Percentiles rank a stretch among this genome's conserved stretches.
Conservation (phyloP, 1,284 basidiomycete species). For the Meira miltonrushii region DNA sequence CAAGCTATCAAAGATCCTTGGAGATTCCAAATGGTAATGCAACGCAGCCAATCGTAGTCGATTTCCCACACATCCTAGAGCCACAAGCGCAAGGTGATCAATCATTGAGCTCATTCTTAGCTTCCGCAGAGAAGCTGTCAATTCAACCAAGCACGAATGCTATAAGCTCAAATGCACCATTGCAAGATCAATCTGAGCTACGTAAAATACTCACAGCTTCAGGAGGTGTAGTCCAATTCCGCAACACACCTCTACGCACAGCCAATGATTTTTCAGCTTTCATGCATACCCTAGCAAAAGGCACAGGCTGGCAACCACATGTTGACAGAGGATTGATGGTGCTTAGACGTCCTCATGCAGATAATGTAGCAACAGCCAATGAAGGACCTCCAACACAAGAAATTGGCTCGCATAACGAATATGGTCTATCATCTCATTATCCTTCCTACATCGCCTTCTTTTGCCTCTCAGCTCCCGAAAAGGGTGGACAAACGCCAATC, state of each 20-base stretch:
- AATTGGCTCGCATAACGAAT: conserved; percentile 33
- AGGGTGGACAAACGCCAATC: conserved; percentile 29
- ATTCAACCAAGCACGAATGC: too few relatives aligned
- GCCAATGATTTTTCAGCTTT: conserved; percentile 28
- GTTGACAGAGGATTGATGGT: conserved; percentile 35
- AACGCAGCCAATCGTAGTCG: too few relatives aligned
- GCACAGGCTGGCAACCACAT: conserved; percentile 17
- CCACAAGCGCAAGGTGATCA: too few relatives aligned
- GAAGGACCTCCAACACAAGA: conserved; percentile 27
- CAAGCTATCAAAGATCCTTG: too few relatives aligned
- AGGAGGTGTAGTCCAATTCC: conserved; percentile 28
- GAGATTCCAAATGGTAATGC: too few relatives aligned
- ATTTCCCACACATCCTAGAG: too few relatives aligned
- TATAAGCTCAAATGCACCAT: too few relatives aligned
- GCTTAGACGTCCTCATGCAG: conserved; percentile 21
- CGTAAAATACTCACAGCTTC: conserved; percentile 6
- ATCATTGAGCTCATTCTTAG: too few relatives aligned
- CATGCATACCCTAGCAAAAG: conserved; percentile 21
- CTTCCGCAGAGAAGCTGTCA: too few relatives aligned
- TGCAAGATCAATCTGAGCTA: background rate
- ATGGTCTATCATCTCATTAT: conserved; percentile 26
- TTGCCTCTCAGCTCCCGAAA: conserved; percentile 22
- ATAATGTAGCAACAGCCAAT: conserved; percentile 31
- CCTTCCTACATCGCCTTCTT: conserved; percentile 30
- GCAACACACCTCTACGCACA: conserved; percentile 19